Evolutionary conservation across 345 rosid species (phyloP), one percentile per base, ranked within the genome.

Genomic region (Eucalyptus polybractea): DNA sequence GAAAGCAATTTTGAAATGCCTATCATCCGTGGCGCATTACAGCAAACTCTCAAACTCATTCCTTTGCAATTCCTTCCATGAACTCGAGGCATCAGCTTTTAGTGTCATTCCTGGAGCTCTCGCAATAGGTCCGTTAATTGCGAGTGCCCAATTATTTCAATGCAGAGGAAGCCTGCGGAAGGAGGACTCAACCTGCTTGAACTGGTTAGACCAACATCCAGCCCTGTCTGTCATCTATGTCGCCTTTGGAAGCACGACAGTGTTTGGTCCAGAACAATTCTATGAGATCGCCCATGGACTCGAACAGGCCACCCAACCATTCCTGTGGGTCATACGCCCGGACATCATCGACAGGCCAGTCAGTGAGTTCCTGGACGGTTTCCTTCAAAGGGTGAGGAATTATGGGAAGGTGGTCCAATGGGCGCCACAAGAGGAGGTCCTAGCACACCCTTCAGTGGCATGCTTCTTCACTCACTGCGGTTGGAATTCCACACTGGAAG

Each of bases 181-280:
- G 3, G 92, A 91, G 90, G 93, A 93, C 76, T 83, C 83, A 16
- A 65, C 92, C 50, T 91, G 92, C 89, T 88, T 91, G 87, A 50
- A 58, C 83, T 95, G 95, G 96, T 94, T 95, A 13, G 93, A 95
- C 76, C 86, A 92, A 31, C 93, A 88, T 60, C 88, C 92, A 25
- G 19, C 89, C 5, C 72, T 89, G 4, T 92, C 96, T 0, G 93
- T 94, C 37, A 90, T 94, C 15, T 95, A 95, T 86, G 91, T 92
- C 62, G 93, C 97, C 21, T 94, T 95, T 45, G 95, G 96, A 9
- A 95, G 94, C 88, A 2, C 88, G 4, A 62, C 80, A 3, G n/a
- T 80, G 40, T 40, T 90, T 24, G 88, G 88, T 37, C 91, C 90
- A 37, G 47, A 90, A 17, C 94, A 95, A 81, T 90, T 95, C 1